phyloP scores from a whole-genome alignment of 2,329 filamentous ascomycete genomes.

The Talaromyces sp. region DNA sequence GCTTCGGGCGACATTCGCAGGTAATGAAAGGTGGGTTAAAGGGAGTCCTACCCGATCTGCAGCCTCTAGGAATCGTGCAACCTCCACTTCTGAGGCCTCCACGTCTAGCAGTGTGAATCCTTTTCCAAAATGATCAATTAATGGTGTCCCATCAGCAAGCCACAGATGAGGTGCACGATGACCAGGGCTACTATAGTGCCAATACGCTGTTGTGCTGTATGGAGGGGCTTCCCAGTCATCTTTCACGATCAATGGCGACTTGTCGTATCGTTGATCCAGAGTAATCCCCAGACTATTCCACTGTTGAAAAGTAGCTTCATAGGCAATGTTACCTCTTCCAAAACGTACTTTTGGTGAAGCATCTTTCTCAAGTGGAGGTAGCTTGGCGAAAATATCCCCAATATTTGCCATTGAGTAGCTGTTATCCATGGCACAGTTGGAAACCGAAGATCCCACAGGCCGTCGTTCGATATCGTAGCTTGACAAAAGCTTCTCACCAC shows the following conservation, averaged over 20 bases:
- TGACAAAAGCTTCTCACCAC: slow-evolving; percentile 18
- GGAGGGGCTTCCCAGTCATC: background rate
- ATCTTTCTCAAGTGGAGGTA: background rate
- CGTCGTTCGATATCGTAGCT: slow-evolving; percentile 27
- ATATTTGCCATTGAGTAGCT: slow-evolving; percentile 1
- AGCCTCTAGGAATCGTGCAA: background rate
- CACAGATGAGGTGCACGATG: slow-evolving; percentile 4
- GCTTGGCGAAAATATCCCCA: background rate
- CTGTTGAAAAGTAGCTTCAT: background rate
- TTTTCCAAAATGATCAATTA: background rate
- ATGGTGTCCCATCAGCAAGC: slow-evolving; percentile 1
- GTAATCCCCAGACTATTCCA: slow-evolving; percentile 1
- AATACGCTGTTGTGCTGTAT: background rate
- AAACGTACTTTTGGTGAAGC: background rate
- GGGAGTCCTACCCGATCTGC: background rate
- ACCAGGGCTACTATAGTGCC: slow-evolving; percentile 1
- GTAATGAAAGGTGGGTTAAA: background rate
- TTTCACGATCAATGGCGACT: background rate
- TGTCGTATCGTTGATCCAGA: background rate
- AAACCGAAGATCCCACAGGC: slow-evolving; percentile 20
- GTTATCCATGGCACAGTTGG: background rate
- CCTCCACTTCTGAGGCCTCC: background rate
- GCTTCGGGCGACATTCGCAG: background rate
- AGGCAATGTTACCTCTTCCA: background rate
- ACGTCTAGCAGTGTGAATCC: slow-evolving; percentile 1